These are phyloP conservation scores for Hypoxylon fuscum DNA, from an alignment of 495 filamentous ascomycete species.

Conservation along the genomic window DNA sequence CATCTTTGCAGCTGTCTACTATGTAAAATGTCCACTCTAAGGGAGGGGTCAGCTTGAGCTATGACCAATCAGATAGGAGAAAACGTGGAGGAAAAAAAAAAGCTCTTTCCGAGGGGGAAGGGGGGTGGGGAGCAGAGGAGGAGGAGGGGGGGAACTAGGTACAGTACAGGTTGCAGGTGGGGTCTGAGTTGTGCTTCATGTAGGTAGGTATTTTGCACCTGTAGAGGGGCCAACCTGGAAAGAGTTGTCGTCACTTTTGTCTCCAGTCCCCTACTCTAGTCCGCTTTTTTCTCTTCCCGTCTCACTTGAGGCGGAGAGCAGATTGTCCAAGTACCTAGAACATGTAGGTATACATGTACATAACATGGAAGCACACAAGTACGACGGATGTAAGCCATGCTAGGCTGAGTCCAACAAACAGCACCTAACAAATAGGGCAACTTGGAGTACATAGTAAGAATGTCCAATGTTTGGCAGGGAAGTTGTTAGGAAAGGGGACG, in stretches of 20 bases:
- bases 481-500: no score
- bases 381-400: not conserved
- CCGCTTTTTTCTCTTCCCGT: not conserved
- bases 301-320: not conserved
- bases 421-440: no score
- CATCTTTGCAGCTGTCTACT: conserved; percentile 34
- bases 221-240: conserved; percentile 11
- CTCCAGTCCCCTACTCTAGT: no score
- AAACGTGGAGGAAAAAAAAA: conserved; percentile 14
- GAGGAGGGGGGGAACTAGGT: not conserved
- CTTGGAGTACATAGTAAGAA: not conserved
- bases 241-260: conserved; percentile 20
- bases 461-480: no score
- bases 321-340: not conserved
- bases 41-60: conserved; percentile 41
- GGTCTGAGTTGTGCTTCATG: no score
- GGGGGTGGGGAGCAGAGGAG: not conserved
- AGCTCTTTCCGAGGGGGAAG: conserved; percentile 23
- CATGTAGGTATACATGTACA: not conserved
- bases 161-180: not conserved
- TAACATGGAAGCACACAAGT: not conserved
- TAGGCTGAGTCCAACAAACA: no score
- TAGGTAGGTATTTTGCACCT: no score
- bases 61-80: conserved; percentile 23
- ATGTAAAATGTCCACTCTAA: no score